Conservation (phyloP, 208 protist genomes). For the Phytomonas francai region DNA sequence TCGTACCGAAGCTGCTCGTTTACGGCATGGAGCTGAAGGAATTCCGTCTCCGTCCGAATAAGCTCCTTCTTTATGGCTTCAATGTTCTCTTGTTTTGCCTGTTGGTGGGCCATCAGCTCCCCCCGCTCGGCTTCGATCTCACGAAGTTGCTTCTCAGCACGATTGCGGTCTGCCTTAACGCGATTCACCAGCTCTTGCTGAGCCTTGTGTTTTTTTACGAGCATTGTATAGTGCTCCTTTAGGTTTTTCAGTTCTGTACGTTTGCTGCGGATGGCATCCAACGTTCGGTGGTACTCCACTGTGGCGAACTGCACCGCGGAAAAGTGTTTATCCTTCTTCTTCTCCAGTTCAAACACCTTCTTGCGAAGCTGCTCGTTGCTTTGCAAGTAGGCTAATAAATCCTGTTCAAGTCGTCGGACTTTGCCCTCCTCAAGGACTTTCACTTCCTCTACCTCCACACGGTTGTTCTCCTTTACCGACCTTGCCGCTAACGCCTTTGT, state of each 20-base stretch:
- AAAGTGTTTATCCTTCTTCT: constrained; percentile 78
- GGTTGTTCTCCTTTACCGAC: constrained; percentile 42
- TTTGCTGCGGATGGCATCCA: constrained; percentile 89
- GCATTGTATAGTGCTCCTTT: constrained; percentile 80
- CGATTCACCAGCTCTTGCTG: constrained; percentile 96
- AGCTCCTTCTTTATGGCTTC: constrained; percentile 92
- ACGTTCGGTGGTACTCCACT: constrained; percentile 82
- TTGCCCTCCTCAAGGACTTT: constrained; percentile 85
- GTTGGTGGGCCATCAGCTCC: constrained; percentile 92
- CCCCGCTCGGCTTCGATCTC: constrained; percentile 93
- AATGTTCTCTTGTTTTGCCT: constrained; percentile 92
- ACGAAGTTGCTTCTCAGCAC: constrained; percentile 94
- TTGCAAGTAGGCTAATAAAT: constrained; percentile 76
- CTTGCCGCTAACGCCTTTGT: constrained; percentile 58
- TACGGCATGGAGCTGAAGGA: constrained; percentile 80
- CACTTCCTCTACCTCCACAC: constrained; percentile 48
- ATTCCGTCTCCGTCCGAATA: constrained; percentile 87
- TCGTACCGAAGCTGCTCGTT: constrained; percentile 73
- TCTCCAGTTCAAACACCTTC: constrained; percentile 88
- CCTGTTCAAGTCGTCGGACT: constrained; percentile 81
- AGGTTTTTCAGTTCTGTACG: constrained; percentile 79
- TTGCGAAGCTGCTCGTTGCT: constrained; percentile 90
- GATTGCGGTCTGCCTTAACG: constrained; percentile 93
- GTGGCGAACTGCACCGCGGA: constrained; percentile 63
- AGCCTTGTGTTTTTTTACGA: constrained; percentile 93